These are phyloP conservation scores for Phytophthora europaea DNA, from an alignment of 352 stramenopile genomes.

Conservation along the genomic window DNA sequence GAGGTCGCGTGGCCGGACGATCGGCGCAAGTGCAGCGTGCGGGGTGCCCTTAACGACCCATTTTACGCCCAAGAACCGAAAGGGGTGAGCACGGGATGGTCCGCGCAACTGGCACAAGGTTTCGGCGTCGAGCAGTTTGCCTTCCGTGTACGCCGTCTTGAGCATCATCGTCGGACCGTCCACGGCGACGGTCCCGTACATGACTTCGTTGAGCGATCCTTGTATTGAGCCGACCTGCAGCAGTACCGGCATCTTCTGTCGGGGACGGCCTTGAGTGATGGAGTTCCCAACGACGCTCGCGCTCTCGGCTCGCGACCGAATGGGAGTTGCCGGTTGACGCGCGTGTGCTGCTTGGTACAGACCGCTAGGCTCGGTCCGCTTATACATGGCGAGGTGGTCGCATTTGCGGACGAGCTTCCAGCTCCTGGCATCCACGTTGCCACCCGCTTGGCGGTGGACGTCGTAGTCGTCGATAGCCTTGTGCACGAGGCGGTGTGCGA, in stretches of 20 bases:
- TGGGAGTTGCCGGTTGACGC: conserved; percentile 23
- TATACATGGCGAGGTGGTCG: conserved; percentile 48
- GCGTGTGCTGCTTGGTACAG: conserved; percentile 16
- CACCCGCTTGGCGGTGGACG: conserved; percentile 20
- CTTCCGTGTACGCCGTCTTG: conserved; percentile 55
- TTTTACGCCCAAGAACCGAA: conserved; percentile 60
- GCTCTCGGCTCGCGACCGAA: conserved; percentile 24
- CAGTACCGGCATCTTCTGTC: conserved; percentile 45
- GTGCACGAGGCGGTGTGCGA: conserved; percentile 38
- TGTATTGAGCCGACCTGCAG: conserved; percentile 51
- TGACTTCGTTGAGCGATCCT: conserved; percentile 62
- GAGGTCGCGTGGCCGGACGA: conserved; percentile 50
- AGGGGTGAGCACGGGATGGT: conserved; percentile 44
- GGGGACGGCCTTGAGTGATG: conserved; percentile 22
- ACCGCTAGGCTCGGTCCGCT: conserved; percentile 18
- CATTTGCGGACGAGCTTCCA: conserved; percentile 43
- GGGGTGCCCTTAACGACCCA: conserved; percentile 57
- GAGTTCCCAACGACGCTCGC: conserved; percentile 19
- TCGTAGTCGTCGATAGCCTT: conserved; percentile 48
- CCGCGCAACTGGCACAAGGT: conserved; percentile 60
- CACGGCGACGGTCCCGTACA: conserved; percentile 65
- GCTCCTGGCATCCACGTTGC: conserved; percentile 32
- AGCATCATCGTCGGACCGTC: conserved; percentile 58
- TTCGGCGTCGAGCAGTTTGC: conserved; percentile 61
- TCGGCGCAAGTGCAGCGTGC: conserved; percentile 16